Percentiles rank a stretch among this genome's conserved stretches.
Evolutionary conservation across 2,329 filamentous ascomycete genomes (phyloP).

Genomic region (Colletotrichum nymphaeae): DNA sequence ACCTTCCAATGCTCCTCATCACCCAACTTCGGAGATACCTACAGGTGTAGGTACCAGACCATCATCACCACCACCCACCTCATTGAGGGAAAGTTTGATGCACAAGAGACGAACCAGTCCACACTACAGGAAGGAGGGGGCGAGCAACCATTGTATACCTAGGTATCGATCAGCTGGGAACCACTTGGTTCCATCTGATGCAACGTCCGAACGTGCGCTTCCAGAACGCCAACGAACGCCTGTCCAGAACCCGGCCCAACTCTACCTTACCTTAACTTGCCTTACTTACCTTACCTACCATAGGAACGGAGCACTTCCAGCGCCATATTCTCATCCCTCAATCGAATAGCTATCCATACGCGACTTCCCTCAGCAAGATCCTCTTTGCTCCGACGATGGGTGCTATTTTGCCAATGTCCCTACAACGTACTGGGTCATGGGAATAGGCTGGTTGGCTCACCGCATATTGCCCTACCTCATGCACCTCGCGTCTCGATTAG

Average conservation of each 20-base stretch:
- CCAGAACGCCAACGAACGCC: background rate
- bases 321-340: background rate
- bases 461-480: conserved; percentile 17
- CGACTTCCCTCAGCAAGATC: background rate
- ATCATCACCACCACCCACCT: background rate
- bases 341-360: background rate
- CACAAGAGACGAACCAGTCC: background rate
- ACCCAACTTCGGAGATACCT: background rate
- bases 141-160: too few relatives aligned
- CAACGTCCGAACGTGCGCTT: background rate
- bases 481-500: conserved; percentile 6
- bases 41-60: background rate
- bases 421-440: background rate
- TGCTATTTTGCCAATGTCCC: background rate
- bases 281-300: background rate
- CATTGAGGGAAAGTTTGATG: background rate
- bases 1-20: too few relatives aligned
- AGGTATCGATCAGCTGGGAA: background rate
- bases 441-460: conserved; percentile 5
- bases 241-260: background rate
- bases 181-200: background rate
- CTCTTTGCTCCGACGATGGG: background rate
- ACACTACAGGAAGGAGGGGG: background rate
- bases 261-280: background rate
- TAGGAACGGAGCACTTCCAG: too few relatives aligned